Conservation (phyloP, 2,329 filamentous ascomycete genomes). For the Fusarium tanahbumbuense region DNA sequence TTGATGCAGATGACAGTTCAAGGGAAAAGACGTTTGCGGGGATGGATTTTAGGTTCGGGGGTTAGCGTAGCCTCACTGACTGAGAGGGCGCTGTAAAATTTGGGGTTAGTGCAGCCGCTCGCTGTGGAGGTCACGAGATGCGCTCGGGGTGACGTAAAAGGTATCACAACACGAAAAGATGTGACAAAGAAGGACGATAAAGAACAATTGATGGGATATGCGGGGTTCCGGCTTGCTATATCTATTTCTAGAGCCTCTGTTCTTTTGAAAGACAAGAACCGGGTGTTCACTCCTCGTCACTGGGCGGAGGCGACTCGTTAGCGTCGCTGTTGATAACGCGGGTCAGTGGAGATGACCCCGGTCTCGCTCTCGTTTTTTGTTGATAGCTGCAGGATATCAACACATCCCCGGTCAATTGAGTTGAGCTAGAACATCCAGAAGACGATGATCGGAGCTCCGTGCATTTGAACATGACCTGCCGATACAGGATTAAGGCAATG, state of each 20-base stretch:
- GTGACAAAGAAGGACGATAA: not conserved
- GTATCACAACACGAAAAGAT: not conserved
- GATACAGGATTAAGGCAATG: not conserved
- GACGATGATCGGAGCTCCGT: not conserved
- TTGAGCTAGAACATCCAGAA: not conserved
- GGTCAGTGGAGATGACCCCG: not conserved
- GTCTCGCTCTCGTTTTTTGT: not conserved
- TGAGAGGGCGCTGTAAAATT: not conserved
- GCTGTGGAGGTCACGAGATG: slow-evolving; percentile 9
- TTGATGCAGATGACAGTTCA: not conserved
- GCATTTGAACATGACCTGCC: not conserved
- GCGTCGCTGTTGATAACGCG: slow-evolving; percentile 13
- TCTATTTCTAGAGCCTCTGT: not conserved
- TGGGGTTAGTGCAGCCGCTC: slow-evolving; percentile 12
- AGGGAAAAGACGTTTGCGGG: not conserved
- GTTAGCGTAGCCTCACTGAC: slow-evolving; percentile 10
- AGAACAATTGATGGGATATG: not conserved
- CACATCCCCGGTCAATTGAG: slow-evolving; percentile 1
- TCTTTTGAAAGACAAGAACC: too few species aligned
- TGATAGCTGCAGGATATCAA: not conserved
- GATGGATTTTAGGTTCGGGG: not conserved
- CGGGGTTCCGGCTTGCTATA: not conserved
- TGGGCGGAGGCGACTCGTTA: not conserved
- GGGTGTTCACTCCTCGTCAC: not conserved
- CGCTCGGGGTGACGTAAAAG: not conserved